Percentiles rank a stretch among this genome's conserved stretches.
Conservation (phyloP, 2,329 filamentous ascomycete species). For the Coleophoma crateriformis region DNA sequence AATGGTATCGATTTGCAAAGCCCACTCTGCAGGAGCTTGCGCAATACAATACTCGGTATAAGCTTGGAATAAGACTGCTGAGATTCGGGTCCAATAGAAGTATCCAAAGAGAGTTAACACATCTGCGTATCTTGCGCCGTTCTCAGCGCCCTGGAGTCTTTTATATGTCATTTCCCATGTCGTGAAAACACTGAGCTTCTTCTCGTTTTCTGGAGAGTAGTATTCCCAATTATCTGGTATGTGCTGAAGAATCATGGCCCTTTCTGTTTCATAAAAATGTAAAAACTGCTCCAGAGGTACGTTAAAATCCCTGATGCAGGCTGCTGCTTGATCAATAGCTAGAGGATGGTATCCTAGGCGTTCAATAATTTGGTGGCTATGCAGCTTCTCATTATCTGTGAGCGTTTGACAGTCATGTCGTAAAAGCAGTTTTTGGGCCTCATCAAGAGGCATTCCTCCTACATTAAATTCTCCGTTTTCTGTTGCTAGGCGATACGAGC, state of each 20-base stretch:
- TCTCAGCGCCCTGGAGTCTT: not conserved
- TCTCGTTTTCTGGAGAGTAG: not conserved
- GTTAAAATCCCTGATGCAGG: not conserved
- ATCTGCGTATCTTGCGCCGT: not conserved
- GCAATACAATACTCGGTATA: not conserved
- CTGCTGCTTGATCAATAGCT: conserved; percentile 12
- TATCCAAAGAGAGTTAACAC: not conserved
- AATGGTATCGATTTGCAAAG: too few species aligned
- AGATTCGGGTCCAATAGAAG: not conserved
- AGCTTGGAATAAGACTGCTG: not conserved
- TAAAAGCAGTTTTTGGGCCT: not conserved
- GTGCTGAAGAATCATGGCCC: not conserved
- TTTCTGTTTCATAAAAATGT: not conserved
- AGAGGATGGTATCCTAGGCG: conserved; percentile 14
- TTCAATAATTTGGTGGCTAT: not conserved
- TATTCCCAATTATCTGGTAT: not conserved
- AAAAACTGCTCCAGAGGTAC: not conserved
- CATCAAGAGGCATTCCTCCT: not conserved
- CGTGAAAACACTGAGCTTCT: not conserved
- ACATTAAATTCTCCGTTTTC: not conserved
- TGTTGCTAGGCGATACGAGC: not conserved
- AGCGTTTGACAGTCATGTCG: not conserved
- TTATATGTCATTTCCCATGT: not conserved
- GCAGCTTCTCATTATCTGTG: not conserved
- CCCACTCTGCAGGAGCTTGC: too few species aligned